Conservation (phyloP, 805 yeast genomes). For the Kodamaea kakaduensis region DNA sequence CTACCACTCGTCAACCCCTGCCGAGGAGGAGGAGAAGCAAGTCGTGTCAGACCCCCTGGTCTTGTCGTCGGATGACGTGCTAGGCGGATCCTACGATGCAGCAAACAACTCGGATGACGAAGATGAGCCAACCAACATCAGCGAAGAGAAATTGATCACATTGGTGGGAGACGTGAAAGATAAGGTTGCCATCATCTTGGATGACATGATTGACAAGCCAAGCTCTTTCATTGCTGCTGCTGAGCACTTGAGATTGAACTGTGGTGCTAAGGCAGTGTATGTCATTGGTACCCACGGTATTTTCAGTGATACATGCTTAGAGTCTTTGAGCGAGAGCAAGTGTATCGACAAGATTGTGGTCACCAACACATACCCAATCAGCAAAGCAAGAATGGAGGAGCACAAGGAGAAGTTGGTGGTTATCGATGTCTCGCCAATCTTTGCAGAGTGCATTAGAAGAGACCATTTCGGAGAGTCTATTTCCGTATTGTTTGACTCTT, state of each 20-base stretch:
- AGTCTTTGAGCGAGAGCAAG: constrained; percentile 67
- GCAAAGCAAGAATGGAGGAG: constrained; percentile 52
- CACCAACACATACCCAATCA: constrained; percentile 93
- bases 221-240: constrained; percentile 95
- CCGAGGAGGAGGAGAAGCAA: constrained; percentile 15
- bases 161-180: constrained; percentile 93
- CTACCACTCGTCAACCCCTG: constrained; percentile 24
- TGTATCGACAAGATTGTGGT: constrained; percentile 91
- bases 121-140: constrained; percentile 61
- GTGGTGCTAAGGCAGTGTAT: constrained; percentile 91
- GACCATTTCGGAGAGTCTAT: constrained; percentile 98
- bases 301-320: constrained; percentile 83
- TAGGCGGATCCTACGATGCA: constrained; percentile 80
- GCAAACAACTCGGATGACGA: constrained; percentile 76
- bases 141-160: constrained; percentile 84
- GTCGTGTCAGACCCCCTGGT: constrained; percentile 12
- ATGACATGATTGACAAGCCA: constrained; percentile 97
- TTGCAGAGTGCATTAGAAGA: constrained; percentile 97
- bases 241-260: constrained; percentile 90
- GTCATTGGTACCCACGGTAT: constrained; percentile 95
- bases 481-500: constrained; percentile 85
- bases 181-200: constrained; percentile 89
- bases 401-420: constrained; percentile 66
- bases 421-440: constrained; percentile 90
- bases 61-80: constrained; percentile 46